These are phyloP conservation scores for Sarcodon aspratus DNA, from an alignment of 768 basidiomycete genomes.

Conservation along the genomic window DNA sequence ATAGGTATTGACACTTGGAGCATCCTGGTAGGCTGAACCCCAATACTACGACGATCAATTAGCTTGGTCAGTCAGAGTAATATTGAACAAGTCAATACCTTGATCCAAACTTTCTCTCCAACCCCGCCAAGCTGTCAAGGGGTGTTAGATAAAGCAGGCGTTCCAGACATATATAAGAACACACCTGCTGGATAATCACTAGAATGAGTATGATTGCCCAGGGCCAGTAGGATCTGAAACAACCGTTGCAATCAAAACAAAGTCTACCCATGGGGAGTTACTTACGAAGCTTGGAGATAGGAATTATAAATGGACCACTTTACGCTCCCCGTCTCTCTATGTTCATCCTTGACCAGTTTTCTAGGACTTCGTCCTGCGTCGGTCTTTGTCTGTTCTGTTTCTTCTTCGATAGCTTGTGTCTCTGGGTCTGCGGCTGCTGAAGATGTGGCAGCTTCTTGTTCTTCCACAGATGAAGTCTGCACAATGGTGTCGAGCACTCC, in stretches of 20 bases:
- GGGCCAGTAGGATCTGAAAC: constrained; percentile 51
- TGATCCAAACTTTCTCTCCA: constrained; percentile 67
- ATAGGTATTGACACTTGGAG: constrained; percentile 4
- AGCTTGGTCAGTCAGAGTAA: not conserved
- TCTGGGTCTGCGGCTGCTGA: constrained; percentile 7
- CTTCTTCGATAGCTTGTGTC: constrained; percentile 17
- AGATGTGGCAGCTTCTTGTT: constrained; percentile 18
- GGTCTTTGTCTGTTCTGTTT: constrained; percentile 14
- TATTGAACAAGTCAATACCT: constrained; percentile 22
- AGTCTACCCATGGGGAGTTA: constrained; percentile 5
- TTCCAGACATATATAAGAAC: not conserved
- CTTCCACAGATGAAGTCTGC: constrained; percentile 37
- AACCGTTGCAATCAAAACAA: not conserved
- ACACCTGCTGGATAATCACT: constrained; percentile 29
- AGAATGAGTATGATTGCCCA: constrained; percentile 43
- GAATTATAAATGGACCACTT: constrained; percentile 58
- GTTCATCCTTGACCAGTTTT: constrained; percentile 74
- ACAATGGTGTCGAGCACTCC: constrained; percentile 55
- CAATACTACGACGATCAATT: constrained; percentile 32
- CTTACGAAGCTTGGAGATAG: constrained; percentile 65
- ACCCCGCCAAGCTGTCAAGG: constrained; percentile 36
- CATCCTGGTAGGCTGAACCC: constrained; percentile 48
- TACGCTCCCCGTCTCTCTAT: constrained; percentile 70
- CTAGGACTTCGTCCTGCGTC: constrained; percentile 46
- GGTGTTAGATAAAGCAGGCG: not conserved